Evolutionary conservation across 306 rosid genomes (phyloP), one percentile per base, ranked within the genome.

Genomic region (Prunus armeniaca): DNA sequence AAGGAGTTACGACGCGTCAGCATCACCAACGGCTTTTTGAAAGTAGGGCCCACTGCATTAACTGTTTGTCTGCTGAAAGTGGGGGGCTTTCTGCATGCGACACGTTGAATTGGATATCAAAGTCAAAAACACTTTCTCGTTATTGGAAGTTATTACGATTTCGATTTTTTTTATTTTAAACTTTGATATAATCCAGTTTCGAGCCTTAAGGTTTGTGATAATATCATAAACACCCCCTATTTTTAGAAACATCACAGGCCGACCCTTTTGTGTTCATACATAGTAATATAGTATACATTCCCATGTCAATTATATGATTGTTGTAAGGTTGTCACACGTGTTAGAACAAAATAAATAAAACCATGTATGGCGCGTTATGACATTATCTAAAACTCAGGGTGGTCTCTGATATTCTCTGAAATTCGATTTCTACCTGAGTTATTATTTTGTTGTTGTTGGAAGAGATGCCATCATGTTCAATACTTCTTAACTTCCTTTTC

Each of bases 61-160:
- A 56, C 68, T 18, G 46, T 61, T 47, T 28, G 51, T 15, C 55
- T 0, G 28, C 47, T 55, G 50, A 49, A 41, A 25, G 19, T 56
- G 47, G 41, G 51, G 58, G 2, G 8, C 18, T 67, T 11, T 17
- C 15, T 72, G 71, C 51, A 38, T 56, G 41, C 46, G 74, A 78
- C 86, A 43, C 71, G 61, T 66, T 15, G 6, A 9, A 0, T 71
- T 15, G 6, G 27, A 1, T 15, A 25, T 71, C 28, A 34, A 79
- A 65, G 81, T 76, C 83, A 32, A 75, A 71, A n/a, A 6, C 81
- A 58, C 83, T 71, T 79, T 75, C 62, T 75, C 67, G 74, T 52
- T 65, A 63, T 17, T 45, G 72, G 56, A 66, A 67, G 72, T 68
- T 77, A 71, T 4, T 49, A 17, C 41, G 19, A 41, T 41, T 27